Base-by-base conservation (phyloP, 2,329 filamentous ascomycete species). In the Phaeosphaeria sp. region DNA sequence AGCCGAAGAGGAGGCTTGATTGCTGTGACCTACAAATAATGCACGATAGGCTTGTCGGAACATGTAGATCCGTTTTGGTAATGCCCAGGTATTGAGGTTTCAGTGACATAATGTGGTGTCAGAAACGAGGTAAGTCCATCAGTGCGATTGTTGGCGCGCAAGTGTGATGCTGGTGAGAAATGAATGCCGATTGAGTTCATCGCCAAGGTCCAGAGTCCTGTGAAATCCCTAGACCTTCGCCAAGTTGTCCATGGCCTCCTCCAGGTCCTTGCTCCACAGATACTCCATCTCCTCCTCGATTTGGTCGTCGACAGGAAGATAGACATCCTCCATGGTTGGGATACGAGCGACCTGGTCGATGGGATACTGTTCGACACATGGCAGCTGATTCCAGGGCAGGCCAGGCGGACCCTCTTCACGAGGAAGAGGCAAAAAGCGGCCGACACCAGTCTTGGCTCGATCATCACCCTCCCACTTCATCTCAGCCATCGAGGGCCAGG, bases 401-500 rank as follows among this genome's bases (percentile, higher is more conserved):
- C 73, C 75, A 4, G 69, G 66, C 47, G 79, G 77, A n/a, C 74
- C 74, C 6, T 71, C 64, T 47, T 80, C 75, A 6, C 81, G 78
- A 30, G 81, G 80, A 11, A 79, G 63, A n/a, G 78, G 76, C 4
- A 78, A 67, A 61, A 77, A 82, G 18, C 81, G 67, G 21, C 79
- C 79, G 44, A 77, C 73, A 33, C 67, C 68, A 2, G 79, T 82
- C 43, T 79, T 76, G 15, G 80, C 78, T 11, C 81, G 77, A 30
- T 80, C 80, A 42, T 81, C 77, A 0, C 81, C 81, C 60, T 83
- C 80, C 74, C 80, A 82, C 60, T 80, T 80, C 68, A 78, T 69
- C 68, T 83, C 80, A 11, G 74, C 65, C 5, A 64, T 44, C 11
- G 66, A 65, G 0, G 80, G 81, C 78, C 78, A 83, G 1, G 74